phyloP scores from a whole-genome alignment of 257 asterid species.

The Forsythia suspensa region DNA sequence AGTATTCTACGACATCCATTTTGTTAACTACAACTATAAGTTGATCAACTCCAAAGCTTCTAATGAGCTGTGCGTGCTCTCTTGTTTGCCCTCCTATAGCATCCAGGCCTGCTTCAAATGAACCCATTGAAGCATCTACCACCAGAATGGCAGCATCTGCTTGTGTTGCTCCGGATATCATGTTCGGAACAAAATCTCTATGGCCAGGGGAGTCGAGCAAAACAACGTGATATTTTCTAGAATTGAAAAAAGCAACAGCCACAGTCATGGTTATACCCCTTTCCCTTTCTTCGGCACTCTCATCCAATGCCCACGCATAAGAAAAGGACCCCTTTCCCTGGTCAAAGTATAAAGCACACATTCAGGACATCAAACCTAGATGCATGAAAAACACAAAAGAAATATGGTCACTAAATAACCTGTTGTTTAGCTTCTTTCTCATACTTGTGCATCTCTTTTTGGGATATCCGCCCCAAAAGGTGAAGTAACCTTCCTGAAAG shows the following conservation, averaged over 20 bases:
- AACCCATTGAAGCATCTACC: conserved; percentile 85
- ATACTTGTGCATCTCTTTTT: conserved; percentile 78
- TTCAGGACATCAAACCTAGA: conserved; percentile 16
- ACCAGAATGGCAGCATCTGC: conserved; percentile 98
- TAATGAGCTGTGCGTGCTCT: conserved; percentile 88
- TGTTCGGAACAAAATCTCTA: conserved; percentile 95
- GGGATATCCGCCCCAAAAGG: conserved; percentile 79
- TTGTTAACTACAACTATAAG: conserved; percentile 84
- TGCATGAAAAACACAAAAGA: conserved; percentile 6
- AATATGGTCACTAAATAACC: conserved; percentile 32
- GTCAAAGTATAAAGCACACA: conserved; percentile 26
- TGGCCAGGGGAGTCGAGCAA: conserved; percentile 99
- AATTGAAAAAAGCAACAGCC: conserved; percentile 83
- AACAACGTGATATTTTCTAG: conserved; percentile 72
- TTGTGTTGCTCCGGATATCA: conserved; percentile 99
- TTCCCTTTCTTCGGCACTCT: conserved; percentile 96
- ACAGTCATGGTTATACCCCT: conserved; percentile 99
- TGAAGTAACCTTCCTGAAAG: conserved; percentile 95
- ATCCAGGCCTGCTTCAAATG: conserved; percentile 94
- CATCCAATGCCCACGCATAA: conserved; percentile 99
- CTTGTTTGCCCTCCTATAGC: conserved; percentile 85
- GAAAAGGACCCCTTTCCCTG: conserved; percentile 99
- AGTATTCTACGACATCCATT: conserved; percentile 90
- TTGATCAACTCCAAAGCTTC: conserved; percentile 97
- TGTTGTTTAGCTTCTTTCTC: conserved; percentile 88